These are phyloP conservation scores for Paramecium sexaurelia DNA, from an alignment of 73 alveolate genomes.

Conservation along the genomic window DNA sequence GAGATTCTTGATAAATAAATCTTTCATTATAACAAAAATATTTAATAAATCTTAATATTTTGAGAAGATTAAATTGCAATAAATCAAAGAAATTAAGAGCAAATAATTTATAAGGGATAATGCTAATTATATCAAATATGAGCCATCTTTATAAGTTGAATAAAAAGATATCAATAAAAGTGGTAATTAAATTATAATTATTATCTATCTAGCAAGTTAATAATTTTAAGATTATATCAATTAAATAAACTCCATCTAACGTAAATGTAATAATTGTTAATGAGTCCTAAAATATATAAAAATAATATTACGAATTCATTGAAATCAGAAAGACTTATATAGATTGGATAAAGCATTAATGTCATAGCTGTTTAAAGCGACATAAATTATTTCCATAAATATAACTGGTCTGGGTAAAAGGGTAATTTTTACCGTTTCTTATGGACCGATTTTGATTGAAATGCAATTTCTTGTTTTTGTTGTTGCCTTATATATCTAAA, in stretches of 20 bases:
- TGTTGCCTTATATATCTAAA: not conserved
- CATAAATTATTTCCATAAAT: conserved; percentile 20
- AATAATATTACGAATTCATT: not conserved
- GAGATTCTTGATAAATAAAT: not conserved
- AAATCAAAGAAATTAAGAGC: not conserved
- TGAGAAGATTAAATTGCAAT: not conserved
- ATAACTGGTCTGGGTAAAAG: not conserved
- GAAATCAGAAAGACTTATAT: not conserved
- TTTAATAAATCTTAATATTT: not conserved
- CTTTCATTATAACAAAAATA: not conserved
- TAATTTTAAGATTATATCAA: not conserved
- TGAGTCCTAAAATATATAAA: not conserved
- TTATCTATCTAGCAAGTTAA: conserved; percentile 8
- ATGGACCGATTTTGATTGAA: not conserved
- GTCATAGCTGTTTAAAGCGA: not conserved
- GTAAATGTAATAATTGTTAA: not conserved
- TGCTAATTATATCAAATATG: not conserved
- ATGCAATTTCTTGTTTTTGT: not conserved
- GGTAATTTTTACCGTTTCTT: not conserved
- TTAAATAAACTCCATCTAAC: not conserved
- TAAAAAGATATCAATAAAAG: not conserved
- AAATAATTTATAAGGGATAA: conserved; percentile 23
- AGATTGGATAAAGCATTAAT: not conserved
- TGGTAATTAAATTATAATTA: not conserved
- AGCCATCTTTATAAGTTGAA: conserved; percentile 25